Conservation (phyloP, 2,329 filamentous ascomycete genomes). For the Setomelanomma holmii region DNA sequence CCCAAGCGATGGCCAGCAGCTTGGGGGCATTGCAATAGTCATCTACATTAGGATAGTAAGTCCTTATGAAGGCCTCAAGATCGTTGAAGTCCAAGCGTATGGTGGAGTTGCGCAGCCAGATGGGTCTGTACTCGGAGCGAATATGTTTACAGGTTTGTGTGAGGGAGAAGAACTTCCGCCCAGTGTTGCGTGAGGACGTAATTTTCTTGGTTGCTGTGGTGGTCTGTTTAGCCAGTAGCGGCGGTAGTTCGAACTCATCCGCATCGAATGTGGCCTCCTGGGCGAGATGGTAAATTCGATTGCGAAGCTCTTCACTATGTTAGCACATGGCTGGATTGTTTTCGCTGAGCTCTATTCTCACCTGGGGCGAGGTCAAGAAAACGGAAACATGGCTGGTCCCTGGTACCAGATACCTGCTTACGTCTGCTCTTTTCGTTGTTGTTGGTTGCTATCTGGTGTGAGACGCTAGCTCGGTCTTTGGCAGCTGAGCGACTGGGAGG, state of each 20-base stretch:
- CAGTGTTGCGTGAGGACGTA: not conserved
- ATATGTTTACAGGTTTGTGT: conserved; percentile 13
- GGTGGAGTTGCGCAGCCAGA: conserved; percentile 3
- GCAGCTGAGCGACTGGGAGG: no score
- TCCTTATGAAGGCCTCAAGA: conserved; percentile 2
- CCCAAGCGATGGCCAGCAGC: conserved; percentile 4
- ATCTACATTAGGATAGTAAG: not conserved
- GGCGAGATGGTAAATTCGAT: conserved; percentile 20
- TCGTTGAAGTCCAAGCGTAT: conserved; percentile 4
- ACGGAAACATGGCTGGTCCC: no score
- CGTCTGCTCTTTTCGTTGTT: no score
- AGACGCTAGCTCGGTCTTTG: no score
- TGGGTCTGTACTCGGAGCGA: conserved; percentile 8
- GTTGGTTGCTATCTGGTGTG: no score
- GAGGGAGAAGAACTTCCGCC: conserved; percentile 4
- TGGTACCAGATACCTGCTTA: no score
- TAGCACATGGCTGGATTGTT: no score
- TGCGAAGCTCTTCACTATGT: conserved; percentile 14
- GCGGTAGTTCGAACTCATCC: not conserved
- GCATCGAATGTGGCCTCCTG: conserved; percentile 1
- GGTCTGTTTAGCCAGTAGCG: not conserved
- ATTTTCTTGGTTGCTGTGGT: not conserved
- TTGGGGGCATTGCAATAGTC: conserved; percentile 9
- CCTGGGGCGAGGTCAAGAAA: no score
- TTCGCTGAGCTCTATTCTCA: no score